phyloP scores from a whole-genome alignment of 345 rosid species.

The Salix viminalis region DNA sequence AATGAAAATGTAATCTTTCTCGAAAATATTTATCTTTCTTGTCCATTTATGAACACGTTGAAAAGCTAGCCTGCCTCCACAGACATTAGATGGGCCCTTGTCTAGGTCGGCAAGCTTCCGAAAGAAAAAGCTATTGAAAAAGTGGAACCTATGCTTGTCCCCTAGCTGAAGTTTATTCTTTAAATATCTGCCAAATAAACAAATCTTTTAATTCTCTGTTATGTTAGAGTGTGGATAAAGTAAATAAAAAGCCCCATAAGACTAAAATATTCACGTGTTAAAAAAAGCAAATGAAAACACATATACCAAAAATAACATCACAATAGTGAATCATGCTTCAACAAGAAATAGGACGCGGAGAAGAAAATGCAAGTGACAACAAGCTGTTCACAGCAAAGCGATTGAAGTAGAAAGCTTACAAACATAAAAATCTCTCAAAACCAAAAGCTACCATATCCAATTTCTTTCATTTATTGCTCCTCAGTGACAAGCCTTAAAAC shows the following conservation, averaged over 20 bases:
- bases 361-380: not conserved
- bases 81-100: conserved; percentile 80
- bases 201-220: not conserved
- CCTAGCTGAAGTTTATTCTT: conserved; percentile 60
- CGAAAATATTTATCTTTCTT: conserved; percentile 78
- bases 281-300: not conserved
- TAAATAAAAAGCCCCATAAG: not conserved
- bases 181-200: conserved; percentile 53
- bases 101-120: conserved; percentile 96
- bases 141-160: conserved; percentile 66
- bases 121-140: conserved; percentile 96
- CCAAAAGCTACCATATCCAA: not conserved
- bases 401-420: not conserved
- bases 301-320: not conserved
- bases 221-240: not conserved
- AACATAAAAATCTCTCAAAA: not conserved
- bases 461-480: not conserved
- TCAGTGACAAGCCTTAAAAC: not conserved
- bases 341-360: not conserved
- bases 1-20: conserved; percentile 85
- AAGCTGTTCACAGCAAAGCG: not conserved
- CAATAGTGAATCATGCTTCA: not conserved
- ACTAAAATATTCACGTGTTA: not conserved
- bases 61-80: conserved; percentile 88
- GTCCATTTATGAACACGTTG: conserved; percentile 95